Base-by-base conservation (phyloP, 768 basidiomycete genomes). In the Termitomyces sp. region DNA sequence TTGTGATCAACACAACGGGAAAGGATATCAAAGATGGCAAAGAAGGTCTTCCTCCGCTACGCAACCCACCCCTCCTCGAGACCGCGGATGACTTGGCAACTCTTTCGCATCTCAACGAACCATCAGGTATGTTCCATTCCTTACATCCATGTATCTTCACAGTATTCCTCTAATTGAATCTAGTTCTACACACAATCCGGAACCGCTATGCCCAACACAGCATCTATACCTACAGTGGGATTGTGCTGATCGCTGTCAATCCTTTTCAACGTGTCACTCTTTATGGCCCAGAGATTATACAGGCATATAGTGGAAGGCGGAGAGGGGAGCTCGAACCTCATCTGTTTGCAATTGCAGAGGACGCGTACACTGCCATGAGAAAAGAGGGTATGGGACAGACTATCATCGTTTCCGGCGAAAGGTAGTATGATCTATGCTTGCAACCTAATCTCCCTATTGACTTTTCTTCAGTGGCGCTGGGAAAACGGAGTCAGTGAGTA, bases 191-290 rank as follows among this genome's bases (percentile, higher is more conserved):
- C 72, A 96, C 96, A 49, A 98, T 99, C 68, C 88, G 91, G 42
- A 96, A 96, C 74, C 91, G 96, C 68, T 99, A 99, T 78, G 92
- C 89, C 38, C 91, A 95, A 67, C 96, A 96, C 74, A 93, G 92
- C 72, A 98, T 98, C 68, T 99, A 98, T 71, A 98, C 97, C 37
- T 99, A 98, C 78, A 96, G 93, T 64, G 97, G 97, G 67, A 99
- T 98, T 66, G 96, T 98, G 63, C 86, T 99, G 66, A 97, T 99
- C 72, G 97, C 97, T 57, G 88, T 99, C 78, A 99, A 99, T 76
- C 97, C 97, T 51, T 99, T 99, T 76, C 92, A 96, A 76, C 92
- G 95, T 70, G 90, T 99, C 70, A 92, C 94, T 31, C 88, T 98
- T 62, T 99, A 99, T 80, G 94, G 93, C 6, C 92, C 94, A 25